Evolutionary conservation across 768 basidiomycete species (phyloP).

Genomic region (Krasilnikovozyma curviuscula): DNA sequence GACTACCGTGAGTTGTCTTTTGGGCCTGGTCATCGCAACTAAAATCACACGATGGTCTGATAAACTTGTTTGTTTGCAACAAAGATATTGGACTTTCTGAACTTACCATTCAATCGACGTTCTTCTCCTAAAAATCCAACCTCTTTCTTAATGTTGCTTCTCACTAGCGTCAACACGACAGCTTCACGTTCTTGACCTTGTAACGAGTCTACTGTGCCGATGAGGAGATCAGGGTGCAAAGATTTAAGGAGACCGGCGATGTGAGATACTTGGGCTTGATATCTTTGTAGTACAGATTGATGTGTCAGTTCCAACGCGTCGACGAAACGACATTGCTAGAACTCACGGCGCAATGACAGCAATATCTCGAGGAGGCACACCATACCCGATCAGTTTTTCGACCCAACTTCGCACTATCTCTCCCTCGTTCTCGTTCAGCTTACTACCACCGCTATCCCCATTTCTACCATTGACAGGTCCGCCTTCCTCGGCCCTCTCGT

Average conservation of each 20-base stretch:
- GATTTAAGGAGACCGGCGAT: slow-evolving; percentile 58
- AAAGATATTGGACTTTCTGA: too few species aligned
- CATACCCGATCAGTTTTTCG: slow-evolving; percentile 46
- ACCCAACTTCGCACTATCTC: slow-evolving; percentile 68
- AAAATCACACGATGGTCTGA: too few species aligned
- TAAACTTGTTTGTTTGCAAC: too few species aligned
- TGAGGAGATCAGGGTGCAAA: slow-evolving; percentile 43
- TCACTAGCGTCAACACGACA: slow-evolving; percentile 73
- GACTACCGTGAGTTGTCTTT: slow-evolving; percentile 69
- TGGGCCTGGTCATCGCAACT: slow-evolving; percentile 55
- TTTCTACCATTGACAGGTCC: slow-evolving; percentile 24
- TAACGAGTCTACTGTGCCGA: slow-evolving; percentile 91
- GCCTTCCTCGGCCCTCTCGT: slow-evolving; percentile 50
- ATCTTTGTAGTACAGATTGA: slow-evolving; percentile 32
- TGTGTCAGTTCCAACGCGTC: background rate
- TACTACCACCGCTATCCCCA: slow-evolving; percentile 51
- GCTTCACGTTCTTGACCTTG: slow-evolving; percentile 72
- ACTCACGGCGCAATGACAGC: slow-evolving; percentile 69
- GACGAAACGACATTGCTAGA: background rate
- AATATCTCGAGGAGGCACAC: slow-evolving; percentile 50
- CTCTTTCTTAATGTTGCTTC: slow-evolving; percentile 75
- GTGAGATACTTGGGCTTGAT: slow-evolving; percentile 83
- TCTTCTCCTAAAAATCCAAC: slow-evolving; percentile 91
- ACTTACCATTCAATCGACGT: slow-evolving; percentile 47
- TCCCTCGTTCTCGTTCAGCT: slow-evolving; percentile 88